Conservation (phyloP, 2,329 filamentous ascomycete species). For the Stemphylium vesicarium region DNA sequence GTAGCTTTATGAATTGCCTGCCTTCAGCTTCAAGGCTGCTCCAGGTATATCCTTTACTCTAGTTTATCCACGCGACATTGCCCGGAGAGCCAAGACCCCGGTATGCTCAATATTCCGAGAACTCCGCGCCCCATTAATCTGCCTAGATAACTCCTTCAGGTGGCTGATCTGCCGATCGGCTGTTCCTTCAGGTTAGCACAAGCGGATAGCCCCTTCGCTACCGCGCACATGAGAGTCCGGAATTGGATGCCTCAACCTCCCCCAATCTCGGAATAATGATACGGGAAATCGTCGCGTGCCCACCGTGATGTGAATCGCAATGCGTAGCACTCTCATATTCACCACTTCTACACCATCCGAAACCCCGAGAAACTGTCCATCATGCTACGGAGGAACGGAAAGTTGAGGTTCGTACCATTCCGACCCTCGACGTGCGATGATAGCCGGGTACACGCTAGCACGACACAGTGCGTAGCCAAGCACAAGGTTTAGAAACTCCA, state of each 20-base stretch:
- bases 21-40: neutral
- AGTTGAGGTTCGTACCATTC: slow-evolving; percentile 37
- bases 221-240: neutral
- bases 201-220: neutral
- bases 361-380: neutral
- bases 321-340: neutral
- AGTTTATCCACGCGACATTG: neutral
- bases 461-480: neutral
- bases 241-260: neutral
- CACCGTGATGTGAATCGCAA: neutral
- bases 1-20: neutral
- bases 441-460: neutral
- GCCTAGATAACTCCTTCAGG: neutral
- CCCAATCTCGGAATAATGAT: neutral
- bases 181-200: neutral
- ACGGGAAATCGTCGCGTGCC: neutral
- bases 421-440: neutral
- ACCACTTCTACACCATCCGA: neutral
- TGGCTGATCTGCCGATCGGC: neutral
- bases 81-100: no score
- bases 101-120: neutral
- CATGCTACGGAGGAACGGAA: slow-evolving; percentile 47
- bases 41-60: neutral
- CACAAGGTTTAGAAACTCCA: neutral
- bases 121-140: neutral